Evolutionary conservation across 305 asterid genomes (phyloP).

Genomic region (Fraxinus baroniana): DNA sequence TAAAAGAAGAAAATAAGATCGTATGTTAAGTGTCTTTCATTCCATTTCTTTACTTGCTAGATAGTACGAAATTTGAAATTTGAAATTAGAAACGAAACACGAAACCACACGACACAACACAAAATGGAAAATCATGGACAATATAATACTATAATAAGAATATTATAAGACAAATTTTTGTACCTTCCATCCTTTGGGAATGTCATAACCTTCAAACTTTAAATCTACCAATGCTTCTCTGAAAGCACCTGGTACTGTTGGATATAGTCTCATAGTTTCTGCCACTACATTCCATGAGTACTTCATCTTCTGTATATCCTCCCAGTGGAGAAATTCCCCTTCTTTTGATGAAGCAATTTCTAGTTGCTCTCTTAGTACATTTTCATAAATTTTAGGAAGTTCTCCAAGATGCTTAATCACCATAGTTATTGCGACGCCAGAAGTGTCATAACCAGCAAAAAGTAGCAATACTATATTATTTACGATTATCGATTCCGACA

Average conservation of each 20-base stretch:
- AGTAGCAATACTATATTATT: constrained; percentile 56
- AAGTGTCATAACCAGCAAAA: constrained; percentile 68
- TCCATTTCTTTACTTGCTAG: neutral
- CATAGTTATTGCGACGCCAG: constrained; percentile 48
- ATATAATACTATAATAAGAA: neutral
- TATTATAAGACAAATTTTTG: neutral
- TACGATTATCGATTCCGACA: constrained; percentile 44
- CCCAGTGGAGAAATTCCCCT: constrained; percentile 52
- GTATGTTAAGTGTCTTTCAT: neutral
- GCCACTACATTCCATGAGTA: constrained; percentile 54
- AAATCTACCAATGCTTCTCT: constrained; percentile 45
- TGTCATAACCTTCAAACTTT: constrained; percentile 43
- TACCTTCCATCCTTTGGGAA: constrained; percentile 77
- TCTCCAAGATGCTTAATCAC: constrained; percentile 52
- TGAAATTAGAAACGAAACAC: too few relatives aligned
- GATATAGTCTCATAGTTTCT: constrained; percentile 42
- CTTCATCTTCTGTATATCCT: constrained; percentile 29
- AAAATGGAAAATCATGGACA: too few relatives aligned
- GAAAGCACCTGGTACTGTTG: constrained; percentile 50
- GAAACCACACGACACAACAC: too few relatives aligned
- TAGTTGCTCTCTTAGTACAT: constrained; percentile 38
- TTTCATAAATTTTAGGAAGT: constrained; percentile 24
- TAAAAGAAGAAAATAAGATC: neutral
- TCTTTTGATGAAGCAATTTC: constrained; percentile 41
- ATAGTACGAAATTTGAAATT: neutral